Evolutionary conservation across 345 rosid genomes (phyloP).

Genomic region (Eucalyptus fibrosa): DNA sequence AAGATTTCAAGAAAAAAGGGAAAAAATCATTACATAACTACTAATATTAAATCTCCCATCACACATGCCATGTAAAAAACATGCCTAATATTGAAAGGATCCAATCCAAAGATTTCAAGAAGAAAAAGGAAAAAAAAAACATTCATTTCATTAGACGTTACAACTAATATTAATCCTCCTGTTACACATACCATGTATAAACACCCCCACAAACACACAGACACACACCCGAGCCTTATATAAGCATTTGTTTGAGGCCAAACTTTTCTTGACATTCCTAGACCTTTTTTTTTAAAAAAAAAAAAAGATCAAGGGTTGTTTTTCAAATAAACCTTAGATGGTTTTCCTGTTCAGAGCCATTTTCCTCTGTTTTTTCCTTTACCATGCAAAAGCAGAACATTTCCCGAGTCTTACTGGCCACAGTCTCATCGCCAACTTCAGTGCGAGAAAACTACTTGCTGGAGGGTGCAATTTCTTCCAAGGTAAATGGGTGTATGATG

Average conservation of each 20-base stretch:
- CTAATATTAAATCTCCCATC: not conserved
- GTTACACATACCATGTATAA: not conserved
- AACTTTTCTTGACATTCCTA: conserved; percentile 2
- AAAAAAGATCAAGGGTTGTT: not conserved
- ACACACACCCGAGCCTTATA: not conserved
- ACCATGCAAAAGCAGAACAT: not conserved
- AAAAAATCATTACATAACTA: not conserved
- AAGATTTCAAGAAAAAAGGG: not conserved
- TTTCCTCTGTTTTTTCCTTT: not conserved
- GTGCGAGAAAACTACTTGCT: conserved; percentile 1
- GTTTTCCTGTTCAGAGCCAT: not conserved
- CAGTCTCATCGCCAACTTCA: not conserved
- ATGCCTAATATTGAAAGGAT: not conserved
- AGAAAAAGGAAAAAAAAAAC: not conserved
- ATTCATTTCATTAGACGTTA: not conserved
- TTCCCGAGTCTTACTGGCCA: not conserved
- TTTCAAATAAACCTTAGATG: not conserved
- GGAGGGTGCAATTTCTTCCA: conserved; percentile 28
- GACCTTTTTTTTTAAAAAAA: not conserved
- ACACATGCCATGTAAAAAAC: not conserved
- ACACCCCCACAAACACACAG: not conserved
- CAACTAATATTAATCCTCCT: not conserved
- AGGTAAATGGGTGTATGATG: conserved; percentile 51
- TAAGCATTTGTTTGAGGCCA: not conserved
- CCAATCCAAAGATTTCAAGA: not conserved